These are phyloP conservation scores for Spathaspora arborariae DNA, from an alignment of 805 yeast genomes.

Conservation along the genomic window DNA sequence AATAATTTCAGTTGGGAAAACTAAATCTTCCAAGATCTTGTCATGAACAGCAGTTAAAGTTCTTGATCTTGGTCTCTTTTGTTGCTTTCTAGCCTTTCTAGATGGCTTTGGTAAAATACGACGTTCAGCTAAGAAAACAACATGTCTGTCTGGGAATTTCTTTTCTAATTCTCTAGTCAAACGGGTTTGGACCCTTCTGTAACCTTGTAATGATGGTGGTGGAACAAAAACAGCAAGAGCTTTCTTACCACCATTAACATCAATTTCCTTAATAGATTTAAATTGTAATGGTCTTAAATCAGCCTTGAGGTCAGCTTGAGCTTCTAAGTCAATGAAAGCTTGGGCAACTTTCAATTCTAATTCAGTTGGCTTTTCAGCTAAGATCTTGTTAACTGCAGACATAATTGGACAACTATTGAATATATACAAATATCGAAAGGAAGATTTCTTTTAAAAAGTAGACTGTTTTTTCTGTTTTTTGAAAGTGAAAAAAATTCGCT, in stretches of 20 bases:
- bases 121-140: constrained; percentile 98
- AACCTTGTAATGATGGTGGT: constrained; percentile 84
- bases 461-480: constrained; percentile 3
- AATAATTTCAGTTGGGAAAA: constrained; percentile 98
- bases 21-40: constrained; percentile 97
- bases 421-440: background rate
- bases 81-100: constrained; percentile 87
- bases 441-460: constrained; percentile 7
- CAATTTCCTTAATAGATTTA: constrained; percentile 97
- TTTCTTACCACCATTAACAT: constrained; percentile 97
- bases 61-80: constrained; percentile 99
- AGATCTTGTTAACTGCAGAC: constrained; percentile 97
- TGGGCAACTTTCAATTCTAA: constrained; percentile 99
- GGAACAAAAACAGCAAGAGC: constrained; percentile 98
- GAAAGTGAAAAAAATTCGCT: constrained; percentile 8
- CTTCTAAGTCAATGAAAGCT: constrained; percentile 95
- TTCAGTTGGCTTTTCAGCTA: constrained; percentile 94
- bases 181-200: constrained; percentile 97
- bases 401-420: constrained; percentile 28
- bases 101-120: constrained; percentile 99
- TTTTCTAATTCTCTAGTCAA: constrained; percentile 99
- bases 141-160: constrained; percentile 99
- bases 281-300: constrained; percentile 98
- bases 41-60: constrained; percentile 98
- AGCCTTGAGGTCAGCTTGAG: constrained; percentile 94